Evolutionary conservation across 2,329 filamentous ascomycete species (phyloP).

Genomic region (Saccharata proteae): DNA sequence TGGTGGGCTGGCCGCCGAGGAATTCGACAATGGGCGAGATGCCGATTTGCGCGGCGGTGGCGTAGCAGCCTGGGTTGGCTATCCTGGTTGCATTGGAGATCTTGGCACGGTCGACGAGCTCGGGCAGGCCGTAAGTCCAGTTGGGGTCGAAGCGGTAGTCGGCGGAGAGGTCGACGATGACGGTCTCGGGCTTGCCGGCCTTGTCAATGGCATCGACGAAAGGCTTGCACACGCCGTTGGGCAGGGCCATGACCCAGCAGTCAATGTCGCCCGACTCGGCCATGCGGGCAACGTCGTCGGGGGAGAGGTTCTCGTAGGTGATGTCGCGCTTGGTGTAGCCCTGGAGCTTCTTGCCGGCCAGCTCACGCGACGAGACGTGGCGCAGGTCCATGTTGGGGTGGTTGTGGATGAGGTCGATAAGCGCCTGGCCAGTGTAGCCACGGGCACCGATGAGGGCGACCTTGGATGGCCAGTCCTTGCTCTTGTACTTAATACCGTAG

Average conservation of each 20-base stretch:
- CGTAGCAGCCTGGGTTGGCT: slow-evolving; percentile 88
- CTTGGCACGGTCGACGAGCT: slow-evolving; percentile 63
- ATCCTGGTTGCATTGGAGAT: slow-evolving; percentile 74
- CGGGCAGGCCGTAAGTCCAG: slow-evolving; percentile 87
- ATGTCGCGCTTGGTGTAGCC: slow-evolving; percentile 88
- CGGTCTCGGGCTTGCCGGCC: slow-evolving; percentile 49
- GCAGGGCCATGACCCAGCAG: slow-evolving; percentile 95
- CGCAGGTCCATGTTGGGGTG: slow-evolving; percentile 84
- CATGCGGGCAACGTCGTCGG: slow-evolving; percentile 78
- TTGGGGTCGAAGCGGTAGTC: slow-evolving; percentile 81
- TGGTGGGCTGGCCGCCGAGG: slow-evolving; percentile 64
- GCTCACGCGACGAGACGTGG: slow-evolving; percentile 86
- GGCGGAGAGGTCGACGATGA: slow-evolving; percentile 90
- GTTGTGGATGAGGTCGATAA: slow-evolving; percentile 74
- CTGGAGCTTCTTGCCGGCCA: slow-evolving; percentile 73
- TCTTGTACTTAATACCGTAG: slow-evolving; percentile 75
- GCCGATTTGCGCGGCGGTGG: slow-evolving; percentile 81
- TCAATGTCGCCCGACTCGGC: slow-evolving; percentile 76
- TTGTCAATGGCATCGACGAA: slow-evolving; percentile 81
- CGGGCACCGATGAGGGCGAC: slow-evolving; percentile 83
- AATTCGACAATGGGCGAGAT: slow-evolving; percentile 72
- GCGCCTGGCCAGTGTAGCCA: slow-evolving; percentile 85
- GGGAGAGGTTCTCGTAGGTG: slow-evolving; percentile 77
- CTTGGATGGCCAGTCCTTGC: slow-evolving; percentile 65
- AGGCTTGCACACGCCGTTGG: slow-evolving; percentile 88